A percentile compares a stretch with the other conserved stretches of the same genome.
phyloP scores from a whole-genome alignment of 257 asterid genomes.

The Solanum bukasovii region DNA sequence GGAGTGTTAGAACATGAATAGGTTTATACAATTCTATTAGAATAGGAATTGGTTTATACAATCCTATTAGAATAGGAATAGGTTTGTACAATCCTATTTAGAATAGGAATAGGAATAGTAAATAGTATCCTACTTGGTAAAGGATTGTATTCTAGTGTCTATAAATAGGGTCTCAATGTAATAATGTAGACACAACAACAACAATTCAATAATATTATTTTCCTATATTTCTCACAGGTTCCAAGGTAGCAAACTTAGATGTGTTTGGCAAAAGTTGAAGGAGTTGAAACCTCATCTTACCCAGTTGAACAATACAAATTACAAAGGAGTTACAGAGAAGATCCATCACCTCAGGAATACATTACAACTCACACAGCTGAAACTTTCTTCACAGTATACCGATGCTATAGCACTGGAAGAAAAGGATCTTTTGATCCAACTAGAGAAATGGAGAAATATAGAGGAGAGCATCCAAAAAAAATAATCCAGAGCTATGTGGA shows the following conservation, averaged over 20 bases:
- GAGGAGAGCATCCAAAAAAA: not conserved
- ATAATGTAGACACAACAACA: too few species aligned
- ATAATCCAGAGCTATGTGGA: not conserved
- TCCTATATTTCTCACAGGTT: too few species aligned
- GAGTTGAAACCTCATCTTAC: not conserved
- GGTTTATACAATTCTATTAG: too few species aligned
- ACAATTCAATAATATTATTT: too few species aligned
- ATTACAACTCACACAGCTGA: not conserved
- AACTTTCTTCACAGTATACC: not conserved
- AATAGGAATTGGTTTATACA: too few species aligned
- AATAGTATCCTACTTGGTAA: too few species aligned
- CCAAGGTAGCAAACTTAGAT: not conserved
- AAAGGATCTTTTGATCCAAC: not conserved
- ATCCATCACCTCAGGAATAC: not conserved
- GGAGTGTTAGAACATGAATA: too few species aligned
- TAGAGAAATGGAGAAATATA: not conserved
- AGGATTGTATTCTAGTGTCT: too few species aligned
- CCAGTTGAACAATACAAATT: not conserved
- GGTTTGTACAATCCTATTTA: too few species aligned
- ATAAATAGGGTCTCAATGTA: too few species aligned
- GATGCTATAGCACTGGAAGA: not conserved
- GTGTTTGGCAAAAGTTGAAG: not conserved
- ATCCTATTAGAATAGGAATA: too few species aligned
- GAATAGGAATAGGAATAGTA: too few species aligned
- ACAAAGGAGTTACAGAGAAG: not conserved